Conservation (phyloP, 305 asterid species). For the Striga hermonthica region DNA sequence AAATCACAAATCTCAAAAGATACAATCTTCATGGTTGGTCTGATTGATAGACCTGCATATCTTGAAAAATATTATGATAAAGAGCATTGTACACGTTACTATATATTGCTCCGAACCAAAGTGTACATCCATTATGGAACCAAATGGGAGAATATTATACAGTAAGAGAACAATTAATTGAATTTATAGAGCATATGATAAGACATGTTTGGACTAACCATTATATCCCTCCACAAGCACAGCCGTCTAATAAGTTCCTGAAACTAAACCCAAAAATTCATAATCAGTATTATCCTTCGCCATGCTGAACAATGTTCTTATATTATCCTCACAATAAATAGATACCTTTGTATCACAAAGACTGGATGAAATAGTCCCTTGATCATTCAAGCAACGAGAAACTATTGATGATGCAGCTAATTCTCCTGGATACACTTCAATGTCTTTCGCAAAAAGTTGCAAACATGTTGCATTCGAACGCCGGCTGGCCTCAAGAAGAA, state of each 20-base stretch:
- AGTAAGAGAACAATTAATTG: not conserved
- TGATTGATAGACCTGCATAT: not conserved
- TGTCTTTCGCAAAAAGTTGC: constrained; percentile 76
- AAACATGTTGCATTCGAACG: constrained; percentile 77
- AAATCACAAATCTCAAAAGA: not conserved
- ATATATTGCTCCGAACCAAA: too few species aligned
- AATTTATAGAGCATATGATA: constrained; percentile 4
- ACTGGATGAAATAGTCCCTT: constrained; percentile 48
- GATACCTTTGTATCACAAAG: constrained; percentile 52
- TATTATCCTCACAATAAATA: constrained; percentile 28
- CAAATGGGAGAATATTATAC: too few species aligned
- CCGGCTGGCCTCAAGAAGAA: constrained; percentile 85
- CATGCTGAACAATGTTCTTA: constrained; percentile 23
- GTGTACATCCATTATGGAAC: too few species aligned
- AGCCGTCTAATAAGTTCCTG: constrained; percentile 74
- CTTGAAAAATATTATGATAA: not conserved
- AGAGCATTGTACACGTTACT: not conserved
- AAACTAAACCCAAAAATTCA: constrained; percentile 49
- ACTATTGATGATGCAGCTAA: constrained; percentile 76
- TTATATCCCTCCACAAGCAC: constrained; percentile 94
- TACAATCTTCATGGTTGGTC: constrained; percentile 7
- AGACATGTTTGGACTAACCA: constrained; percentile 58
- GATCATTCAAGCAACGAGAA: constrained; percentile 70
- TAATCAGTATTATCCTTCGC: constrained; percentile 31
- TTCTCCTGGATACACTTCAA: constrained; percentile 83